Evolutionary conservation across 1,139 yeast genomes (phyloP), one percentile per base, ranked within the genome.

Genomic region (Pneumocystis jirovecii): DNA sequence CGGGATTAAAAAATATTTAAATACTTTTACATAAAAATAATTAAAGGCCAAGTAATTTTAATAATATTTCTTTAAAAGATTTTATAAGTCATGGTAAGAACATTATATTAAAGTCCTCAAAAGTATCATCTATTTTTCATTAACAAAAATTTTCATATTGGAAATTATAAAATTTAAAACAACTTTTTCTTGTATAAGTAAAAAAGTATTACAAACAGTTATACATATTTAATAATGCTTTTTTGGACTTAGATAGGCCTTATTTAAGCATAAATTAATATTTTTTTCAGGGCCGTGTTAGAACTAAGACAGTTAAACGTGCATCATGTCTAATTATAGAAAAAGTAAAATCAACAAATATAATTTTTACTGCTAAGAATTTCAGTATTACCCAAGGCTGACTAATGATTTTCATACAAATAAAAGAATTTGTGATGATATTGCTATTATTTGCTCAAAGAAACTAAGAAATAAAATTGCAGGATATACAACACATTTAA

Each of bases 391-490:
- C 87, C 99, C 99, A 82, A 93, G 95, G 86, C 90, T 95, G 82
- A 93, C 98, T 77, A 83, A 89, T 84, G 99, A 95, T 82, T 95
- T 95, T 81, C 97, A 95, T 86, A 89, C 96, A 88, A 95, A 95
- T 97, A 95, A 95, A 87, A 93, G 97, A 85, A 87, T 95, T 81
- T 87, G 96, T 77, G 87, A 89, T 78, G 97, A 95, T 82, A 89
- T 95, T 77, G 98, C 99, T 76, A 91, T 89, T 81, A 95, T 95
- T 80, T 97, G 95, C 82, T 89, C 98, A 78, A 95, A 95, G 89
- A 91, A 98, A 84, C 88, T 95, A 81, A 93, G 98, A 86, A 95
- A 95, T 95, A 93, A 93, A 90, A 95, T 93, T 79, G 98, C 99
- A 80, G 99, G 99, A 81, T 93, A 91, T 96, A 93, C 98, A 83